Percentiles rank a stretch among this genome's conserved stretches.
These are phyloP conservation scores for Hymenoscyphus albidus DNA, from an alignment of 2,329 filamentous ascomycete species.

Conservation along the genomic window DNA sequence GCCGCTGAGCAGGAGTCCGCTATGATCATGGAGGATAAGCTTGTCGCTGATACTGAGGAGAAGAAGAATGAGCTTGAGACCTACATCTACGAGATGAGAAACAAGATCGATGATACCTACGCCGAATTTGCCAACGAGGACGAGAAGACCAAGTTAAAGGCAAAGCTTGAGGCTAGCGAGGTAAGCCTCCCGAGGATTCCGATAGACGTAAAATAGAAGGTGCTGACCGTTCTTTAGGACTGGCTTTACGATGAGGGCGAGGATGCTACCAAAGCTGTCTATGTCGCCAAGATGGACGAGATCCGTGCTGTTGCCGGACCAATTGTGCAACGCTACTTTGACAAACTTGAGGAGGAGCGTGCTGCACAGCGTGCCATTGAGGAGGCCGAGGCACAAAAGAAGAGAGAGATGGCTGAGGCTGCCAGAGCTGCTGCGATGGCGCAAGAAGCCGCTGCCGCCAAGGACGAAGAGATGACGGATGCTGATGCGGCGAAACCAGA, in stretches of 20 bases:
- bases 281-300: slow-evolving; percentile 93
- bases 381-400: slow-evolving; percentile 44
- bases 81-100: slow-evolving; percentile 93
- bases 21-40: slow-evolving; percentile 98
- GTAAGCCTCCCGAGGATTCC: slow-evolving; percentile 52
- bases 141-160: slow-evolving; percentile 82
- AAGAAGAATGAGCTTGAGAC: slow-evolving; percentile 99
- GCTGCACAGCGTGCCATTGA: slow-evolving; percentile 70
- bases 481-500: slow-evolving; percentile 52
- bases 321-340: slow-evolving; percentile 89
- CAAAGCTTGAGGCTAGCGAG: slow-evolving; percentile 80
- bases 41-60: slow-evolving; percentile 95
- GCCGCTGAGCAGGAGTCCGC: slow-evolving; percentile 75
- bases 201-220: not conserved
- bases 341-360: slow-evolving; percentile 86
- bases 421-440: slow-evolving; percentile 46
- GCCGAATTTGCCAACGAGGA: slow-evolving; percentile 84
- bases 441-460: slow-evolving; percentile 35
- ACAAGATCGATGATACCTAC: slow-evolving; percentile 91
- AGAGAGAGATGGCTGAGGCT: slow-evolving; percentile 45
- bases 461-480: slow-evolving; percentile 63
- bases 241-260: slow-evolving; percentile 98
- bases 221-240: slow-evolving; percentile 56
- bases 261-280: slow-evolving; percentile 88
- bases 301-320: slow-evolving; percentile 87